Evolutionary conservation across 2,329 filamentous ascomycete genomes (phyloP).

Genomic region (Ophiosphaerella herpotricha): DNA sequence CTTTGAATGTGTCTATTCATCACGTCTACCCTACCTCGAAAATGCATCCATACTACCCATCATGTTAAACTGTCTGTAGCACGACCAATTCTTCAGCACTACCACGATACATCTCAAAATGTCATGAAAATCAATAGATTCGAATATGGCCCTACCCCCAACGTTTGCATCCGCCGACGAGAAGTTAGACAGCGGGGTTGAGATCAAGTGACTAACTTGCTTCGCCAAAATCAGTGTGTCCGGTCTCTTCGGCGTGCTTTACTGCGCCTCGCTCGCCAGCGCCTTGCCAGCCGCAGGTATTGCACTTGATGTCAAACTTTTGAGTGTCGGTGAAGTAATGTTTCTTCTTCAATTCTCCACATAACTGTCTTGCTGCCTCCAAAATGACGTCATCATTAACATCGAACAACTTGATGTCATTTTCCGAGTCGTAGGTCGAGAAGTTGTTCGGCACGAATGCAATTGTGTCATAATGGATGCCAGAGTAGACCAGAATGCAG

Average conservation of each 20-base stretch:
- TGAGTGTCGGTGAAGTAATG: constrained; percentile 91
- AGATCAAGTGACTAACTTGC: constrained; percentile 16
- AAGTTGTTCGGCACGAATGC: constrained; percentile 68
- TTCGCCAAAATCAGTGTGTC: constrained; percentile 46
- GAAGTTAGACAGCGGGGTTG: too few species aligned
- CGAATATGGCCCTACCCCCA: too few species aligned
- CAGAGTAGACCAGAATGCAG: constrained; percentile 85
- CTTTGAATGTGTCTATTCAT: too few species aligned
- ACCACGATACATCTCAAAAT: too few species aligned
- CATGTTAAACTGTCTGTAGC: too few species aligned
- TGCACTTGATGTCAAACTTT: constrained; percentile 78
- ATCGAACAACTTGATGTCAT: constrained; percentile 78
- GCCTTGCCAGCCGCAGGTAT: constrained; percentile 70
- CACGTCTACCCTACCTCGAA: too few species aligned
- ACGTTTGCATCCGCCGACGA: too few species aligned
- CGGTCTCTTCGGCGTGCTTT: constrained; percentile 65
- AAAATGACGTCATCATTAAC: constrained; percentile 59
- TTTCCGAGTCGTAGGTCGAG: constrained; percentile 68
- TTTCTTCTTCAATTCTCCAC: constrained; percentile 64
- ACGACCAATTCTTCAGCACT: too few species aligned
- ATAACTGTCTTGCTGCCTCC: constrained; percentile 62
- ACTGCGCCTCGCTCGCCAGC: constrained; percentile 67
- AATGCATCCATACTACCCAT: too few species aligned
- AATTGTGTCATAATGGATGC: constrained; percentile 92
- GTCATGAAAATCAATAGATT: too few species aligned